phyloP scores from a whole-genome alignment of 2,329 filamentous ascomycete genomes.

The Sclerotinia sclerotiorum region DNA sequence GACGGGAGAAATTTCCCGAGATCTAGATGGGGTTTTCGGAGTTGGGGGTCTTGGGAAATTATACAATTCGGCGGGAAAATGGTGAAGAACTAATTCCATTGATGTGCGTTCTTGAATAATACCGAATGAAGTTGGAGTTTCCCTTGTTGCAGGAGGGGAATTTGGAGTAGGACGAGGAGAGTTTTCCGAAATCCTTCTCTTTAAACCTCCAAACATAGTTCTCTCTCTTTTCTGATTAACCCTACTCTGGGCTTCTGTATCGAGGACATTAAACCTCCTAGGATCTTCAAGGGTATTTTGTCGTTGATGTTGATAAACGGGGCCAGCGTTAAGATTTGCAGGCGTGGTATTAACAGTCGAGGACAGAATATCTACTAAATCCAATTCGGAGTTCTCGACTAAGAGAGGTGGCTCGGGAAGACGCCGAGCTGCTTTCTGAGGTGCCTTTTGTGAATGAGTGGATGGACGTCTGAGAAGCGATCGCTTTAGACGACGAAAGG shows the following conservation, averaged over 20 bases:
- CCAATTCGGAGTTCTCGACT: background rate
- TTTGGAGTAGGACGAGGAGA: too few relatives aligned
- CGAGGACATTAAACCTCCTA: constrained; percentile 11
- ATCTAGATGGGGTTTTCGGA: background rate
- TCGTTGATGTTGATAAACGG: background rate
- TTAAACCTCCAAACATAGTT: background rate
- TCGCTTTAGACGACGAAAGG: background rate
- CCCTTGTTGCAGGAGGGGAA: background rate
- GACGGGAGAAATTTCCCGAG: background rate
- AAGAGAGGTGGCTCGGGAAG: background rate
- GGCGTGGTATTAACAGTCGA: constrained; percentile 8
- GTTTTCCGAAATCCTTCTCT: background rate
- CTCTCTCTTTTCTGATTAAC: background rate
- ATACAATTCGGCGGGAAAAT: background rate
- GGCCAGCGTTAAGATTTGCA: background rate
- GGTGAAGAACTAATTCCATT: background rate
- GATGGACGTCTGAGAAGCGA: background rate
- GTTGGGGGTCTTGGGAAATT: background rate
- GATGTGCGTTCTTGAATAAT: background rate
- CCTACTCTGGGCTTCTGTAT: background rate
- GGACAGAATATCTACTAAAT: constrained; percentile 2
- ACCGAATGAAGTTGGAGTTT: background rate
- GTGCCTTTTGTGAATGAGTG: background rate
- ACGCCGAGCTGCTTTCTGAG: background rate
- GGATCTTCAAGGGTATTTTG: constrained; percentile 10